A percentile compares a stretch with the other conserved stretches of the same genome.
phyloP scores from a whole-genome alignment of 2,329 filamentous ascomycete genomes.

The Talaromyces sp. region DNA sequence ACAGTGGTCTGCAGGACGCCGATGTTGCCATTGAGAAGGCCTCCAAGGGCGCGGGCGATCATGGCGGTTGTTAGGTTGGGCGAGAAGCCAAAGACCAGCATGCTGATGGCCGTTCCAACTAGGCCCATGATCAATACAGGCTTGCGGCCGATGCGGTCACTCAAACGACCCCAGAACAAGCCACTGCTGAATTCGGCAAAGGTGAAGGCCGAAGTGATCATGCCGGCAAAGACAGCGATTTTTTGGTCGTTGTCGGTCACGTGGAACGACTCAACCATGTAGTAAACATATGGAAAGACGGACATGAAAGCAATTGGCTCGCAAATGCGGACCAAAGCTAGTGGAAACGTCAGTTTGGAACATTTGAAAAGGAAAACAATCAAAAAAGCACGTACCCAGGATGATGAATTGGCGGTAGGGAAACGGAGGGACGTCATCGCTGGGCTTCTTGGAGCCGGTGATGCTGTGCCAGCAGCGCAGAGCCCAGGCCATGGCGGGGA shows the following conservation, averaged over 20 bases:
- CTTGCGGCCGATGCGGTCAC: constrained; percentile 87
- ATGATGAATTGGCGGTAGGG: constrained; percentile 21
- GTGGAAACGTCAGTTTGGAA: neutral
- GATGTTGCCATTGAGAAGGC: constrained; percentile 92
- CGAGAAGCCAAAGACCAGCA: constrained; percentile 87
- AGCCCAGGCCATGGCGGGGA: constrained; percentile 1
- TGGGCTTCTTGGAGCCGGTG: neutral
- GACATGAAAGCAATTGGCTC: constrained; percentile 99
- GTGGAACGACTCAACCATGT: constrained; percentile 90
- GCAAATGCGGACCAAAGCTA: constrained; percentile 89
- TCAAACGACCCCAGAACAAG: constrained; percentile 86
- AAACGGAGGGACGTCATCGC: neutral
- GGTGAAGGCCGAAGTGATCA: constrained; percentile 94
- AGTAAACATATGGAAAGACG: constrained; percentile 97
- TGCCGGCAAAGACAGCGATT: constrained; percentile 87
- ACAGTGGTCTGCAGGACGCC: constrained; percentile 94
- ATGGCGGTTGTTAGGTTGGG: constrained; percentile 75
- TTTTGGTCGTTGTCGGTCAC: constrained; percentile 71
- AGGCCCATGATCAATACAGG: constrained; percentile 87
- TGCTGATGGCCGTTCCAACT: constrained; percentile 84
- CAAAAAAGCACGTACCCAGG: constrained; percentile 30
- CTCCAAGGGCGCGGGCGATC: constrained; percentile 80
- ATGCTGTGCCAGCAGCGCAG: constrained; percentile 6
- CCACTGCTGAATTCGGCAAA: constrained; percentile 92
- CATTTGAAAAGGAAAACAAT: neutral